Percentiles rank a stretch among this genome's conserved stretches.
These are phyloP conservation scores for Scutellaria barbata DNA, from an alignment of 257 asterid genomes.

Conservation along the genomic window DNA sequence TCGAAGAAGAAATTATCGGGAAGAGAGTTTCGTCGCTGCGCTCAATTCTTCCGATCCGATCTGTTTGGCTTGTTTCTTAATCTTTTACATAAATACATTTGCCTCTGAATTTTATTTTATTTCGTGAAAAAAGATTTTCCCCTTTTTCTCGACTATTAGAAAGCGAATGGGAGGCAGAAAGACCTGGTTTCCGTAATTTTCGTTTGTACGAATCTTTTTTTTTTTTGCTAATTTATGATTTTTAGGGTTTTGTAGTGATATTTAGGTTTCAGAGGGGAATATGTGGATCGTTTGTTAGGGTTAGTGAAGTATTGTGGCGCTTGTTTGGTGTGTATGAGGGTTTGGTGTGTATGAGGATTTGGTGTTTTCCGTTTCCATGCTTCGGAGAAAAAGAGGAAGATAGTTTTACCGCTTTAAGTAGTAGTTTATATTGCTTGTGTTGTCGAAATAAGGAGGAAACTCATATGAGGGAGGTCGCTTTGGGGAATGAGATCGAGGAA, in stretches of 20 bases:
- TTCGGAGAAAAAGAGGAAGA: slow-evolving; percentile 68
- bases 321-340: slow-evolving; percentile 72
- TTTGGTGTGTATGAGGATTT: slow-evolving; percentile 92
- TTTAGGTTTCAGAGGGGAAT: slow-evolving; percentile 39
- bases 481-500: slow-evolving; percentile 50
- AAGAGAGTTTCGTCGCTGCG: slow-evolving; percentile 22
- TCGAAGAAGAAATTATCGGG: slow-evolving; percentile 32
- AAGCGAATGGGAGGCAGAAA: slow-evolving; percentile 17
- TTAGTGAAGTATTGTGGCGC: slow-evolving; percentile 40
- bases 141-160: not conserved
- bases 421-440: slow-evolving; percentile 23
- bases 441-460: slow-evolving; percentile 25
- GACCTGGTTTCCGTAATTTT: slow-evolving; percentile 9
- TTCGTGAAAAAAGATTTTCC: not conserved
- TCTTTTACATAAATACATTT: slow-evolving; percentile 12
- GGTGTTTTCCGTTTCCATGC: slow-evolving; percentile 74
- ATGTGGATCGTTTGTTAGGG: slow-evolving; percentile 57
- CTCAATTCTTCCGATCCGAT: slow-evolving; percentile 55
- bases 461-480: slow-evolving; percentile 47
- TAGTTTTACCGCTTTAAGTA: not conserved
- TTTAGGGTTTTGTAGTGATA: slow-evolving; percentile 42
- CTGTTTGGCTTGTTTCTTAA: slow-evolving; percentile 38
- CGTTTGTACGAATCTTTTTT: not conserved
- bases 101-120: slow-evolving; percentile 8
- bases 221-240: slow-evolving; percentile 22